Evolutionary conservation across 441 rosid species (phyloP).

Genomic region (Jatropha multifida): DNA sequence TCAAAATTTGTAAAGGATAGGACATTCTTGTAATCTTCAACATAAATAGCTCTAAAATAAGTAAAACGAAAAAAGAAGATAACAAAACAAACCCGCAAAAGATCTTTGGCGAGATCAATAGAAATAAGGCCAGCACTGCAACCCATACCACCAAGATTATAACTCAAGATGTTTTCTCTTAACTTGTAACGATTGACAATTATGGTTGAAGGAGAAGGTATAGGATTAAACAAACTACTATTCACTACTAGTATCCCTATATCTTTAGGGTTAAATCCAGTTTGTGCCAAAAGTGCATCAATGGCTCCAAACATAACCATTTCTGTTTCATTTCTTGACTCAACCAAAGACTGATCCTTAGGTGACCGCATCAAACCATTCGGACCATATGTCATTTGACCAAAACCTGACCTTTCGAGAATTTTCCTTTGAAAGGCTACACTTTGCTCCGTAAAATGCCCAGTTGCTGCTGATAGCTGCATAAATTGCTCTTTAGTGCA

Average conservation of each 20-base stretch:
- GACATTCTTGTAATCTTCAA: too few relatives aligned
- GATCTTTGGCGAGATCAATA: conserved; percentile 28
- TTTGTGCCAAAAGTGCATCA: conserved; percentile 50
- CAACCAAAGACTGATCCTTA: conserved; percentile 25
- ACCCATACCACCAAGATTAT: conserved; percentile 63
- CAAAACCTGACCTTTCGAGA: conserved; percentile 50
- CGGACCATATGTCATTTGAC: conserved; percentile 43
- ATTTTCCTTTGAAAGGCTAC: conserved; percentile 44
- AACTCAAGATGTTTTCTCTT: conserved; percentile 45
- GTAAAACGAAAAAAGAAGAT: not conserved
- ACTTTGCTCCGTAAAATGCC: conserved; percentile 41
- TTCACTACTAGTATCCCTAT: conserved; percentile 57
- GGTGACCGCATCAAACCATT: conserved; percentile 34
- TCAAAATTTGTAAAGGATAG: too few relatives aligned
- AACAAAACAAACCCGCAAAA: not conserved
- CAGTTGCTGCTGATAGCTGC: conserved; percentile 23
- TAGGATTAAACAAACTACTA: conserved; percentile 52
- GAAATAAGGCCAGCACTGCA: conserved; percentile 67
- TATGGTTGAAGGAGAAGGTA: conserved; percentile 47
- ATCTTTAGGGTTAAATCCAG: conserved; percentile 41
- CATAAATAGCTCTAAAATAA: not conserved
- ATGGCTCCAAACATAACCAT: conserved; percentile 50
- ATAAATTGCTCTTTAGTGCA: conserved; percentile 36
- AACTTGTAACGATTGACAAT: conserved; percentile 50
- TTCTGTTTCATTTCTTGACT: conserved; percentile 44